phyloP scores from a whole-genome alignment of 164 flowering plant species.

The Liriodendron chinense region DNA sequence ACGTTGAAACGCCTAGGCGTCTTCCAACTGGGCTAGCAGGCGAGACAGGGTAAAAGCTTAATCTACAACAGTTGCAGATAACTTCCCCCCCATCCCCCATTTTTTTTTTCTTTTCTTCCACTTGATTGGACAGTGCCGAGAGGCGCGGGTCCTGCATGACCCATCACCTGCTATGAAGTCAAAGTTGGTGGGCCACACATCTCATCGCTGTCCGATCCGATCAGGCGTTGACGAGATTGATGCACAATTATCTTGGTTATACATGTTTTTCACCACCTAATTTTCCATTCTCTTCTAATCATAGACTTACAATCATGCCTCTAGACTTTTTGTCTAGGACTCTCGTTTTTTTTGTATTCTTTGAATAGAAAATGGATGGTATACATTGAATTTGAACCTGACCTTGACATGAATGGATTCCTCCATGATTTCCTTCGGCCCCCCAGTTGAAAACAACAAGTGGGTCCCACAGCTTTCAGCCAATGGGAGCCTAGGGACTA shows the following conservation, averaged over 20 bases:
- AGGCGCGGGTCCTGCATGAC: neutral
- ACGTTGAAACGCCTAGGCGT: too few relatives aligned
- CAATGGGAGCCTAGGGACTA: too few relatives aligned
- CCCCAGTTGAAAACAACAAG: neutral
- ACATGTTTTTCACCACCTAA: too few relatives aligned
- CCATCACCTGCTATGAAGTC: neutral
- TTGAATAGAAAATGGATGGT: neutral
- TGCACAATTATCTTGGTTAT: neutral
- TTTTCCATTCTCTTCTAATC: too few relatives aligned
- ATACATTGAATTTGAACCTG: neutral
- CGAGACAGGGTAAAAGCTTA: too few relatives aligned
- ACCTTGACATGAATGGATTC: neutral
- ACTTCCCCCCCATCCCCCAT: too few relatives aligned
- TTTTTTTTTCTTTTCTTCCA: neutral
- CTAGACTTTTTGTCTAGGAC: too few relatives aligned
- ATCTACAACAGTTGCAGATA: too few relatives aligned
- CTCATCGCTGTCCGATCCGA: neutral
- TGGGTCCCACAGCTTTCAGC: neutral
- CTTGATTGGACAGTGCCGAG: neutral
- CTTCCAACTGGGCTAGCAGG: too few relatives aligned
- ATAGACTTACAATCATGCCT: neutral
- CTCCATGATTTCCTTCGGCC: neutral
- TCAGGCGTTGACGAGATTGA: neutral
- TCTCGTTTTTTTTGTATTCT: neutral
- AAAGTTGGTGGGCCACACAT: neutral